These are phyloP conservation scores for Arthrobotrys sphaeroides DNA, from an alignment of 2,329 filamentous ascomycete species.

Conservation along the genomic window DNA sequence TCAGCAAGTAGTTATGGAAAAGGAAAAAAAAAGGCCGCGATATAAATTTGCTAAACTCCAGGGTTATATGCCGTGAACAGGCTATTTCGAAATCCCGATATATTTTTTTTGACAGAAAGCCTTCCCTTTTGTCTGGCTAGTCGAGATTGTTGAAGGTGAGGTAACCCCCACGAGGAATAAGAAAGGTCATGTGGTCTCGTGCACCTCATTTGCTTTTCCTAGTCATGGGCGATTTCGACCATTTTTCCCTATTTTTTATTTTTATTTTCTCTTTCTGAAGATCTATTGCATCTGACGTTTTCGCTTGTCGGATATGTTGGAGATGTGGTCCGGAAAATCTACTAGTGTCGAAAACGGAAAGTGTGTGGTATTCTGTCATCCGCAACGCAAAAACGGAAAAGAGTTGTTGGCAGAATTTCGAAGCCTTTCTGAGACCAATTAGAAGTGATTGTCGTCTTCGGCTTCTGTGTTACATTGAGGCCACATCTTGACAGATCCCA, in stretches of 20 bases:
- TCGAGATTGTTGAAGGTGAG: background rate
- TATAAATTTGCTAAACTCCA: slow-evolving; percentile 35
- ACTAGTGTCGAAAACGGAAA: slow-evolving; percentile 33
- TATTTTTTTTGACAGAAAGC: slow-evolving; percentile 3
- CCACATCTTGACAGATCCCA: background rate
- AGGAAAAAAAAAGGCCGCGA: slow-evolving; percentile 17
- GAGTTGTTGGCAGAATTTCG: background rate
- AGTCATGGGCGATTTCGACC: background rate
- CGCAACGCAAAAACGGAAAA: slow-evolving; percentile 21
- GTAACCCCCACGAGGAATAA: slow-evolving; percentile 11
- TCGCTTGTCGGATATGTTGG: slow-evolving; percentile 45
- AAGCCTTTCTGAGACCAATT: background rate
- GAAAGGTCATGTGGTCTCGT: slow-evolving; percentile 44
- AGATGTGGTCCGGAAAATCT: slow-evolving; percentile 53
- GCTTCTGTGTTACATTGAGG: background rate
- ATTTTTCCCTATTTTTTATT: slow-evolving; percentile 13
- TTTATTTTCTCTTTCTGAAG: slow-evolving; percentile 7
- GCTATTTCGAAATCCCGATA: slow-evolving; percentile 37
- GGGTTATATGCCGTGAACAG: slow-evolving; percentile 43
- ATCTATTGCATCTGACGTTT: background rate
- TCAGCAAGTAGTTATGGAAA: no score
- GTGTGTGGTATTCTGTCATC: slow-evolving; percentile 38
- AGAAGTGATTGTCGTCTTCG: background rate
- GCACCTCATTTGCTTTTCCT: slow-evolving; percentile 8
- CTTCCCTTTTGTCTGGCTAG: background rate